Percentiles rank a stretch among this genome's conserved stretches.
These are phyloP conservation scores for Xylaria sp. DNA, from an alignment of 2,329 filamentous ascomycete genomes.

Conservation along the genomic window DNA sequence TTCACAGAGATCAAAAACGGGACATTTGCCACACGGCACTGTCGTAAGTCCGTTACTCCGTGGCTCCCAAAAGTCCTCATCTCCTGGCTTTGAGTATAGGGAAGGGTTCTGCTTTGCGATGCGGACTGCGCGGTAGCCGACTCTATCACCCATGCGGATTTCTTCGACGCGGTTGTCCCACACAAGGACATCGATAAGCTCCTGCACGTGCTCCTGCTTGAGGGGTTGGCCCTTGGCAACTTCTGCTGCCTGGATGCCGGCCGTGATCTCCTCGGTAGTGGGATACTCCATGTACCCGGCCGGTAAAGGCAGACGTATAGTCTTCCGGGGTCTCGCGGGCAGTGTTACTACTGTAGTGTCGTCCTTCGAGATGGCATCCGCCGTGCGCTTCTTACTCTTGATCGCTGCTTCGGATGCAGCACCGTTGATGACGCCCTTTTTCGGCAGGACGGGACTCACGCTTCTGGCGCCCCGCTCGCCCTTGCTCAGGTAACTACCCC, in stretches of 20 bases:
- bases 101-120: constrained; percentile 54
- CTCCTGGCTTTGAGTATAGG: constrained; percentile 41
- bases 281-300: constrained; percentile 82
- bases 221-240: constrained; percentile 78
- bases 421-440: constrained; percentile 66
- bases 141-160: constrained; percentile 59
- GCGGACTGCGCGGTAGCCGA: constrained; percentile 64
- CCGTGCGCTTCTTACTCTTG: constrained; percentile 62
- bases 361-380: constrained; percentile 56
- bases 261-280: constrained; percentile 80
- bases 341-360: constrained; percentile 44
- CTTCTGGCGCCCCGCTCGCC: constrained; percentile 46
- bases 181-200: constrained; percentile 86
- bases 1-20: constrained; percentile 91
- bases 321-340: constrained; percentile 46
- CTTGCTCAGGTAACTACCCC: constrained; percentile 51
- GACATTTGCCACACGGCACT: constrained; percentile 89
- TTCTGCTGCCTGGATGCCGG: constrained; percentile 73
- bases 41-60: constrained; percentile 81
- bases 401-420: constrained; percentile 51
- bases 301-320: constrained; percentile 62
- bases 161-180: constrained; percentile 87
- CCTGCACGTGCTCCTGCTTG: constrained; percentile 79
- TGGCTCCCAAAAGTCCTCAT: constrained; percentile 51
- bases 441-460: constrained; percentile 59